A percentile compares a stretch with the other conserved stretches of the same genome.
These are phyloP conservation scores for Diaporthe destruens DNA, from an alignment of 2,329 filamentous ascomycete genomes.

Conservation along the genomic window DNA sequence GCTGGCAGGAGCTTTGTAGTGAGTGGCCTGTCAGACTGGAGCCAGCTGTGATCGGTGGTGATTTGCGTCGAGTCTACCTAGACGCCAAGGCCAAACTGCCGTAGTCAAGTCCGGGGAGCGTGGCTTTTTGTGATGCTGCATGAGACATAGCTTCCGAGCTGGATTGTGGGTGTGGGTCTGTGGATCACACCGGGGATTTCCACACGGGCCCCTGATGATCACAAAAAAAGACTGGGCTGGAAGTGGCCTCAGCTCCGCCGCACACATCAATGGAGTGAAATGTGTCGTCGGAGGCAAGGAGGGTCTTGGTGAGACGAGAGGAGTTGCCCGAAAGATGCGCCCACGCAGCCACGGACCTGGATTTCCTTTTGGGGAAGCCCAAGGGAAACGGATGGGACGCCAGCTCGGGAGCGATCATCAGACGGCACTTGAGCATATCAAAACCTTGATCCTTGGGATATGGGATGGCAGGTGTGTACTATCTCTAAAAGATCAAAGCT, in stretches of 20 bases:
- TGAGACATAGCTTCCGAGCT: constrained; percentile 7
- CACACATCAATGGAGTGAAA: background rate
- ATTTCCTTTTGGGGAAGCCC: constrained; percentile 1
- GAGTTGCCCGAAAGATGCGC: background rate
- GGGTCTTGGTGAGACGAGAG: constrained; percentile 4
- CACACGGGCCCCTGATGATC: constrained; percentile 32
- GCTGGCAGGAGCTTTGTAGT: background rate
- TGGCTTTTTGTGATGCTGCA: constrained; percentile 27
- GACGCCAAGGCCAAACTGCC: constrained; percentile 19
- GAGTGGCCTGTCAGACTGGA: constrained; percentile 11
- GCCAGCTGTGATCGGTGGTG: constrained; percentile 16
- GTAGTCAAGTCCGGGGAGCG: constrained; percentile 22
- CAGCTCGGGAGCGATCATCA: background rate
- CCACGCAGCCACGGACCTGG: constrained; percentile 1
- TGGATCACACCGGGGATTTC: constrained; percentile 17
- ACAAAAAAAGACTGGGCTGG: constrained; percentile 1
- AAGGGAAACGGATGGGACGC: background rate
- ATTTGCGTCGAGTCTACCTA: background rate
- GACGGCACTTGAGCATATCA: background rate
- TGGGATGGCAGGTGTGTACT: constrained; percentile 31
- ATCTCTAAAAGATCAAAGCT: constrained; percentile 20
- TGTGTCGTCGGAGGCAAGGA: background rate
- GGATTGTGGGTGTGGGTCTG: constrained; percentile 2
- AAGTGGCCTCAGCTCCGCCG: constrained; percentile 11
- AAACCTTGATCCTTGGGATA: constrained; percentile 16